Base-by-base conservation (phyloP, 352 stramenopile species). In the Aphanomyces astaci region DNA sequence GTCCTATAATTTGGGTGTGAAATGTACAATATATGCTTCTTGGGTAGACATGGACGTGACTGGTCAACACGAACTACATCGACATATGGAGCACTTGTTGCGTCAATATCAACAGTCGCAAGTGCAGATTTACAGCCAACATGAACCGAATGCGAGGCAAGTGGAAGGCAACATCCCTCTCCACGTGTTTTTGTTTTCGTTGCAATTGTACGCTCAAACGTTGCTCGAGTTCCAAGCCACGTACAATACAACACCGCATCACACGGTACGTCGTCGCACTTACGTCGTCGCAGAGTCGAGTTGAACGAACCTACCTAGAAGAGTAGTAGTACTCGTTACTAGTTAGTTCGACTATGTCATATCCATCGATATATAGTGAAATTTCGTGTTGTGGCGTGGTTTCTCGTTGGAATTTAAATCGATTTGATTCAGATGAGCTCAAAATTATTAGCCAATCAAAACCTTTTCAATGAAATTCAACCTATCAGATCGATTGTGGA, bases 171-270 rank as follows among this genome's bases (percentile, higher is more conserved):
- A 91, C 57, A 77, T 91, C 0, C 81, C 85, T 9, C 75, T 93
- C 22, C 90, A 93, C 64, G 64, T 93, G 19, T 93, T 93, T 65
- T 69, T 93, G 2, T 93, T 91, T 64, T 93, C 85, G 32, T 78
- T 94, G 46, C 86, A 94, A 70, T 92, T 83, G 32, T 89, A 92
- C 48, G 92, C 83, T 71, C 82, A 78, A 45, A 90, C 85, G 4
- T 51, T 93, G 4, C 79, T 91, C 49, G 77, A 87, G 46, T 92
- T 87, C 64, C 74, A 92, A 72, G 76, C 79, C 19, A 73, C 32
- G 0, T 82, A 88, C 76, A 90, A 90, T 68, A 71, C 73, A 19
- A 89, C 85, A 56, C 70, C 79, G 51, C 82, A 88, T 63, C 66
- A 76, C 31, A 74, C 72, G 24, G 62, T 59, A 60, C 24, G 43